A percentile compares a stretch with the other conserved stretches of the same genome.
These are phyloP conservation scores for Pharus latifolius DNA, from an alignment of 176 grass and related monocot genomes.

Conservation along the genomic window DNA sequence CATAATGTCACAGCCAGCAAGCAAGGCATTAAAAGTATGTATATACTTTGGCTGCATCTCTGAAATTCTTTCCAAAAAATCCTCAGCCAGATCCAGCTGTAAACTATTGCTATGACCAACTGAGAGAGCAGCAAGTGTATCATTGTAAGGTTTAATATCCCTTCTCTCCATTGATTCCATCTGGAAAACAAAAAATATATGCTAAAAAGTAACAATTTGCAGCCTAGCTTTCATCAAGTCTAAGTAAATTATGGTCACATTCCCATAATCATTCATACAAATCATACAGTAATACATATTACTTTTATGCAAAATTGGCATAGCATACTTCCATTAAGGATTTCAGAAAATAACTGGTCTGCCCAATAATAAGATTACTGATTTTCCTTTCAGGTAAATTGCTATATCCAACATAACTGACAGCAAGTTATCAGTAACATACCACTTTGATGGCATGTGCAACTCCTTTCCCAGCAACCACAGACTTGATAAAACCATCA, in stretches of 20 bases:
- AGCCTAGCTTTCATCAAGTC: background rate
- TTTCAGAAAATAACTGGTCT: background rate
- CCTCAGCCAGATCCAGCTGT: constrained; percentile 68
- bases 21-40: constrained; percentile 45
- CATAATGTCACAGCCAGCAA: constrained; percentile 60
- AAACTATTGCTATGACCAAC: constrained; percentile 48
- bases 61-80: constrained; percentile 53
- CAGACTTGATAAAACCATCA: constrained; percentile 63
- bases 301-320: constrained; percentile 5
- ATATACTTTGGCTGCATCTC: constrained; percentile 37
- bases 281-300: background rate
- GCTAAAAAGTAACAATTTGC: background rate
- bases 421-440: constrained; percentile 16
- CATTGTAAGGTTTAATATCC: constrained; percentile 33
- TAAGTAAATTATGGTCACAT: background rate
- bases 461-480: constrained; percentile 48
- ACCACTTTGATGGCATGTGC: constrained; percentile 64
- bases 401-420: background rate
- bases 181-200: constrained; percentile 33
- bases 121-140: constrained; percentile 54
- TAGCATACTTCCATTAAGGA: background rate
- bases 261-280: background rate
- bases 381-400: background rate
- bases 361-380: constrained; percentile 2
- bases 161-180: constrained; percentile 55